Conservation (phyloP, 1,284 basidiomycete genomes). For the Apiotrichum domesticum region DNA sequence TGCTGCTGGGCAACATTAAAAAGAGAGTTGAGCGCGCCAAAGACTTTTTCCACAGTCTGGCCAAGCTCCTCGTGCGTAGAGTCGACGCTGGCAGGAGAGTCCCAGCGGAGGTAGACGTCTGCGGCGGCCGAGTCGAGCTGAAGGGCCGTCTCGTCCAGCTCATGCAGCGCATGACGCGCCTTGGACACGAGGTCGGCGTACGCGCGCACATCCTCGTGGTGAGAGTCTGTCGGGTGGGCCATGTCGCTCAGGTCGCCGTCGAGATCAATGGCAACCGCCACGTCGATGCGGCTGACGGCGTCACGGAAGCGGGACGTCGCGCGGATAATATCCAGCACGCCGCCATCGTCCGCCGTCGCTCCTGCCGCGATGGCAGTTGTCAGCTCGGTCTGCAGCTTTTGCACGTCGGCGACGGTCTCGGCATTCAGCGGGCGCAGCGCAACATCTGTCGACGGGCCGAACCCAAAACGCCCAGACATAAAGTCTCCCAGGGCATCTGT, state of each 20-base stretch:
- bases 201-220: slow-evolving; percentile 21
- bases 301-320: slow-evolving; percentile 18
- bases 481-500: slow-evolving; percentile 28
- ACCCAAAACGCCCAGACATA: slow-evolving; percentile 34
- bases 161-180: slow-evolving; percentile 28
- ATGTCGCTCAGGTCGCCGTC: slow-evolving; percentile 29
- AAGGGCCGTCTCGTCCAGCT: slow-evolving; percentile 29
- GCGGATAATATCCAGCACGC: slow-evolving; percentile 22
- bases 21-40: slow-evolving; percentile 24
- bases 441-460: slow-evolving; percentile 15
- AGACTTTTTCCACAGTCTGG: slow-evolving; percentile 18
- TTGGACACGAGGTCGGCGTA: slow-evolving; percentile 37
- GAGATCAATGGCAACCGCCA: slow-evolving; percentile 43
- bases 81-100: background rate
- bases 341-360: background rate
- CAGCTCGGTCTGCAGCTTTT: slow-evolving; percentile 23
- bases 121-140: slow-evolving; percentile 16
- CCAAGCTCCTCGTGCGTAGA: slow-evolving; percentile 8
- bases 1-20: slow-evolving; percentile 30
- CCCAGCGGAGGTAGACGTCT: slow-evolving; percentile 13
- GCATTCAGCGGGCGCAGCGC: slow-evolving; percentile 23
- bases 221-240: background rate
- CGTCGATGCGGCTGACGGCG: slow-evolving; percentile 29
- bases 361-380: slow-evolving; percentile 17
- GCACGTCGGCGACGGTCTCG: slow-evolving; percentile 20